Base-by-base conservation (phyloP, 2,329 filamentous ascomycete genomes). In the Monosporascus cannonballus region DNA sequence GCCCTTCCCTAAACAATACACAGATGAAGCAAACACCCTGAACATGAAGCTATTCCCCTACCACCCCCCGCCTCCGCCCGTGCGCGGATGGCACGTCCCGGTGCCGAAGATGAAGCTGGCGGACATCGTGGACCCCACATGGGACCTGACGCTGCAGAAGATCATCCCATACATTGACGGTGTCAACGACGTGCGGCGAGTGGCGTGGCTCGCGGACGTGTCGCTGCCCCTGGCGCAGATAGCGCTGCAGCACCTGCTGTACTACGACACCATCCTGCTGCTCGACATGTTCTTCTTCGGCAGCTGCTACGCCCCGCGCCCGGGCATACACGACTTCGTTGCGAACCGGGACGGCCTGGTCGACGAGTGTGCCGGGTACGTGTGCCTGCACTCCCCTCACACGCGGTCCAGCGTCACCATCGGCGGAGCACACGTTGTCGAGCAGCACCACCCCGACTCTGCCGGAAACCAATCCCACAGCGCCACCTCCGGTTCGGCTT, bases 1-100 rank as follows among this genome's bases (percentile, higher is more conserved):
- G 30, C 11, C 4, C 11, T 34, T 34, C 30, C 30, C 30, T 34
- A 34, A 34, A 34, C 30, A 63, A 50, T 24, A 22, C 30, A 34
- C 51, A 91, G 91, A 96, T 69, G 90, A 96, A 60, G 85, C 90
- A 55, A 96, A 96, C 69, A 96, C 90, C 0, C 85, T 96, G 70
- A 96, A 96, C 71, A 89, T 96, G 79, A 96, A 96, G 72, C 82
- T 96, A 48, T 96, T 96, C 69, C 91, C 90, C 0, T 85, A 89
- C 47, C 87, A 93, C 63, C 78, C 84, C 1, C 82, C 85, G 17
- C 92, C 92, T 2, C 85, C 90, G 0, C 78, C 84, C 3, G 86
- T 97, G 51, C 85, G 87, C 63, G 83, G 88, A 47, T 96, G 90
- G 86, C 90, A 97, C 65, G 94, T 99, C 2, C 94, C 94, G 4